A percentile compares a stretch with the other conserved stretches of the same genome.
These are phyloP conservation scores for Ceratobasidium papillatum DNA, from an alignment of 1,284 basidiomycete species.

Conservation along the genomic window DNA sequence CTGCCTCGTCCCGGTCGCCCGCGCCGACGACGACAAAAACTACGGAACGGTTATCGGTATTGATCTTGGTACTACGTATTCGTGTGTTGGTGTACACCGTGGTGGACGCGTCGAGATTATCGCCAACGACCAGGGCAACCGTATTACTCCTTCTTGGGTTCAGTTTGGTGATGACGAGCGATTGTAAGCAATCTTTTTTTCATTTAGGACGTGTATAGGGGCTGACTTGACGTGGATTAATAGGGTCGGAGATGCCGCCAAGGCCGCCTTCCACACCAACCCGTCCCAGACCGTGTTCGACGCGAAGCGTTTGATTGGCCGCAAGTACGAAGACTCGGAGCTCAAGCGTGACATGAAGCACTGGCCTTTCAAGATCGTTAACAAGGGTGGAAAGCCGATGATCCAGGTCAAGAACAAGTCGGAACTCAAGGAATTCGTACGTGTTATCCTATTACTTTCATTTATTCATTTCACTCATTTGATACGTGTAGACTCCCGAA, in stretches of 20 bases:
- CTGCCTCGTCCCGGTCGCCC: slow-evolving; percentile 39
- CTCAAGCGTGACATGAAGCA: slow-evolving; percentile 86
- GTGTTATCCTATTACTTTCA: slow-evolving; percentile 49
- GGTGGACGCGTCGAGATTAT: slow-evolving; percentile 95
- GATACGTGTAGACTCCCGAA: slow-evolving; percentile 72
- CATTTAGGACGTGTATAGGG: background rate
- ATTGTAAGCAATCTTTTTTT: slow-evolving; percentile 61
- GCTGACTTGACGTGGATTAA: background rate
- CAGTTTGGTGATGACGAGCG: slow-evolving; percentile 91
- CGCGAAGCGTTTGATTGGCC: slow-evolving; percentile 96
- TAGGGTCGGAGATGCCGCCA: slow-evolving; percentile 75
- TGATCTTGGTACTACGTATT: slow-evolving; percentile 71
- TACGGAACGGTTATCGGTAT: slow-evolving; percentile 97
- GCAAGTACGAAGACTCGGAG: slow-evolving; percentile 82
- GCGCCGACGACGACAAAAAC: slow-evolving; percentile 58
- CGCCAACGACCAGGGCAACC: slow-evolving; percentile 97
- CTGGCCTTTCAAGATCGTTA: slow-evolving; percentile 84
- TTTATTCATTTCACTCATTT: slow-evolving; percentile 32
- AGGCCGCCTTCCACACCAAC: slow-evolving; percentile 83
- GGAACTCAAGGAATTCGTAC: slow-evolving; percentile 83
- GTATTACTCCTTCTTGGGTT: slow-evolving; percentile 97
- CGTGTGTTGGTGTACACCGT: slow-evolving; percentile 77
- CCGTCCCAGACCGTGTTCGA: slow-evolving; percentile 97
- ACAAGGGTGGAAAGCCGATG: slow-evolving; percentile 85
- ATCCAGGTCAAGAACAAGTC: slow-evolving; percentile 88